Conservation (phyloP, 768 basidiomycete genomes). For the Porpolomopsis calyptriformis region DNA sequence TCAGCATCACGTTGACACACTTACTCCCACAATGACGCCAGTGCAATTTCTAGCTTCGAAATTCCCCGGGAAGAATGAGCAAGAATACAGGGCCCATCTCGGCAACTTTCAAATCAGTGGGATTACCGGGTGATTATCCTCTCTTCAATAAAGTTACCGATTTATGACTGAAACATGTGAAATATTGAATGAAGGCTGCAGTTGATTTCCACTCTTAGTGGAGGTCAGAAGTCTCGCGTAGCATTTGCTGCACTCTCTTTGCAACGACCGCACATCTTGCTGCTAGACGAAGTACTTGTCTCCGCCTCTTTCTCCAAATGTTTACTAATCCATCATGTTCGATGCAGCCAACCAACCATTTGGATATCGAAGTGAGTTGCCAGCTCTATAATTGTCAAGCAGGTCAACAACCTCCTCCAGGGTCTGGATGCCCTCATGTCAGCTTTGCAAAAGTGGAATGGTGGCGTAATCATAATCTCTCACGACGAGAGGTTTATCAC, state of each 20-base stretch:
- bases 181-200: constrained; percentile 47
- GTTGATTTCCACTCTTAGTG: constrained; percentile 81
- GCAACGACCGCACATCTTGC: constrained; percentile 80
- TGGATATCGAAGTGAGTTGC: constrained; percentile 73
- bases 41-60: constrained; percentile 87
- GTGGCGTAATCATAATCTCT: constrained; percentile 86
- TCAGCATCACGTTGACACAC: constrained; percentile 92
- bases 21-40: constrained; percentile 76
- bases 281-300: constrained; percentile 89
- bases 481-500: constrained; percentile 97
- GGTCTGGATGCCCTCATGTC: constrained; percentile 93
- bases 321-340: constrained; percentile 2
- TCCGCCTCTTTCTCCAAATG: constrained; percentile 8
- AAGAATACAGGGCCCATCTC: constrained; percentile 90
- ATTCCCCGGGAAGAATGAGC: constrained; percentile 91
- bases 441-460: constrained; percentile 72
- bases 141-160: too few species aligned
- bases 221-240: constrained; percentile 94
- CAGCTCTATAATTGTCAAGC: constrained; percentile 6
- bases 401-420: constrained; percentile 26
- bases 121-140: constrained; percentile 63
- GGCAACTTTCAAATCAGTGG: constrained; percentile 97
- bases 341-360: constrained; percentile 78
- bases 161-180: constrained; percentile 1
- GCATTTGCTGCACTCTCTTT: constrained; percentile 83